Evolutionary conservation across 352 stramenopile species (phyloP), one percentile per base, ranked within the genome.

Genomic region (Phytophthora pisi): DNA sequence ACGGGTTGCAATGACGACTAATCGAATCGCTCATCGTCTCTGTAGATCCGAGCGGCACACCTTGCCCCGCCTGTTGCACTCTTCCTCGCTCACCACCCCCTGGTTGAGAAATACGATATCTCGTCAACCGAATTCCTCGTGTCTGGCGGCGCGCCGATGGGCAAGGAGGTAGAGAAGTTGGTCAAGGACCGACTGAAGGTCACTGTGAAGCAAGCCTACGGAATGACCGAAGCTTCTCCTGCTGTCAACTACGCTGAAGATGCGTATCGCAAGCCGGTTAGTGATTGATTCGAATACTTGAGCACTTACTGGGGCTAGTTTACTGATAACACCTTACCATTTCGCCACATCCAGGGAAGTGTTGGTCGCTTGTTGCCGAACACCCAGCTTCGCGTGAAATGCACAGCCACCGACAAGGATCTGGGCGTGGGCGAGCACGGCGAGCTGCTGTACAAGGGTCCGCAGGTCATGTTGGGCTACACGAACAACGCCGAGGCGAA

Each of bases 391-490:
- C 73, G 78, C 11, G 70, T 95, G n/a, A 72, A 83, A 34, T 88
- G 80, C 52, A 75, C 76, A 1, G 57, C 58, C 8, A 87, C 77
- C 1, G 75, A 72, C 40, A 65, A 82, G 46, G 80, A 90, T 28
- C 51, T 93, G 2, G 46, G 47, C 1, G 13, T 67, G 2, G 72
- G 75, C 8, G 59, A 78, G 42, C 59, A 66, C 34, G 95, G 95
- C n/a, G 95, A 98, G 66, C 64, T 98, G 15, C 76, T 88, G 23
- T 93, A 94, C 62, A 88, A 92, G 45, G 89, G 90, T 2, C 95
- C 94, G 6, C 93, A 98, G 68, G 86, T 98, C 18, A 98, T 98
- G 94, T 74, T 92, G 51, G 93, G 96, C 13, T 98, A 98, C 69
- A 74, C 96, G 0, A 88, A 97, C 66, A 86, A 96, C 57, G 61